phyloP scores from a whole-genome alignment of 2,329 filamentous ascomycete genomes.

The Bretziella fagacearum region DNA sequence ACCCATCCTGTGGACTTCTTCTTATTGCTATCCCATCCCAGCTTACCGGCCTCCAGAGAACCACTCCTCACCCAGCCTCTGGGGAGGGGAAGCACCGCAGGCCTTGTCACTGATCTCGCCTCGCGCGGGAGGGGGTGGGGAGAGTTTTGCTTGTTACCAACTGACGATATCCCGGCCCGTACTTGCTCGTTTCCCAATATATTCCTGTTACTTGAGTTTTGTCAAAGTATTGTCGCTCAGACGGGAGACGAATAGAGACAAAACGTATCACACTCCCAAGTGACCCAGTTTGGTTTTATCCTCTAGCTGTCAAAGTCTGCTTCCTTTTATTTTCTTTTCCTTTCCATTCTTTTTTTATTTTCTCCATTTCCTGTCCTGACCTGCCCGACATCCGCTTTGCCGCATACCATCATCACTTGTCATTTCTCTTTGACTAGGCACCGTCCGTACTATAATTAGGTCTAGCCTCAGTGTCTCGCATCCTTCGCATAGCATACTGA shows the following conservation, averaged over 20 bases:
- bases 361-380: neutral
- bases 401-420: neutral
- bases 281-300: neutral
- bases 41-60: neutral
- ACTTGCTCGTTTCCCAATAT: neutral
- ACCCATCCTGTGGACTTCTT: neutral
- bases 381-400: neutral
- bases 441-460: neutral
- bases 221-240: neutral
- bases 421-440: neutral
- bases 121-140: too few relatives aligned
- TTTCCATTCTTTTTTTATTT: neutral
- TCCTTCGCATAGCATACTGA: neutral
- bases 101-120: neutral
- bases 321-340: neutral
- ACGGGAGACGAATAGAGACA: neutral
- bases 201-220: neutral
- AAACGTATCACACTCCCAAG: neutral
- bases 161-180: conserved; percentile 5
- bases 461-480: neutral
- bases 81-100: neutral
- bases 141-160: neutral
- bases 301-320: neutral
- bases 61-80: neutral
- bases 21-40: too few relatives aligned